phyloP scores from a whole-genome alignment of 345 rosid species.

The Rhodamnia argentea region DNA sequence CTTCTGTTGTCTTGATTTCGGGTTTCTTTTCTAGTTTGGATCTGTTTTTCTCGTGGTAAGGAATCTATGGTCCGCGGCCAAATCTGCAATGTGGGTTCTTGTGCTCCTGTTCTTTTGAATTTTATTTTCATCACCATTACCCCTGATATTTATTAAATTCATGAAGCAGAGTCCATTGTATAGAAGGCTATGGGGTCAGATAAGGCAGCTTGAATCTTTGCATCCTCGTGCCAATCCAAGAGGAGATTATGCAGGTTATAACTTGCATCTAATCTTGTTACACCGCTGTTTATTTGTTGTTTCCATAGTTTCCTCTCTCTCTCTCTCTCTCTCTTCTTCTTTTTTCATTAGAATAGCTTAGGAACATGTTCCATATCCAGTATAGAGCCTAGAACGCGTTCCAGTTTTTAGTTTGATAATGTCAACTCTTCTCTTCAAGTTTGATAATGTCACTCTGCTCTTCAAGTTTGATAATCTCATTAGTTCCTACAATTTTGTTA shows the following conservation, averaged over 20 bases:
- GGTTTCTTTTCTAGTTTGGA: constrained; percentile 1
- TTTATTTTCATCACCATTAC: neutral
- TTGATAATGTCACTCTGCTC: neutral
- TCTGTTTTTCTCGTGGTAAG: neutral
- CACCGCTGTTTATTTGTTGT: neutral
- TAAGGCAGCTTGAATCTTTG: constrained; percentile 52
- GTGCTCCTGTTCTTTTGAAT: neutral
- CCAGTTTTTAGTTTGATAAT: neutral
- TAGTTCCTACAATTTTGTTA: neutral
- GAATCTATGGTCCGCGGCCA: neutral
- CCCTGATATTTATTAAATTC: neutral
- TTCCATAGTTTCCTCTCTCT: neutral
- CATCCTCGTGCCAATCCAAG: constrained; percentile 88
- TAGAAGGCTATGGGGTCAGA: constrained; percentile 87
- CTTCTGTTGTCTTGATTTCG: neutral
- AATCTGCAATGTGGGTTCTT: neutral
- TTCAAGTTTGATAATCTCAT: neutral
- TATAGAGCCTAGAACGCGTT: neutral
- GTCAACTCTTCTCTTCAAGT: neutral
- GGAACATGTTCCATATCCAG: neutral
- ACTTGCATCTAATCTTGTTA: neutral
- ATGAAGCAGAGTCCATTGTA: constrained; percentile 53
- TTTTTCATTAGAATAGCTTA: neutral
- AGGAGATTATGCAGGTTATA: constrained; percentile 64
- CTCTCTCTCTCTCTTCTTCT: neutral